Base-by-base conservation (phyloP, 2,329 filamentous ascomycete species). In the Monosporascus sp. region DNA sequence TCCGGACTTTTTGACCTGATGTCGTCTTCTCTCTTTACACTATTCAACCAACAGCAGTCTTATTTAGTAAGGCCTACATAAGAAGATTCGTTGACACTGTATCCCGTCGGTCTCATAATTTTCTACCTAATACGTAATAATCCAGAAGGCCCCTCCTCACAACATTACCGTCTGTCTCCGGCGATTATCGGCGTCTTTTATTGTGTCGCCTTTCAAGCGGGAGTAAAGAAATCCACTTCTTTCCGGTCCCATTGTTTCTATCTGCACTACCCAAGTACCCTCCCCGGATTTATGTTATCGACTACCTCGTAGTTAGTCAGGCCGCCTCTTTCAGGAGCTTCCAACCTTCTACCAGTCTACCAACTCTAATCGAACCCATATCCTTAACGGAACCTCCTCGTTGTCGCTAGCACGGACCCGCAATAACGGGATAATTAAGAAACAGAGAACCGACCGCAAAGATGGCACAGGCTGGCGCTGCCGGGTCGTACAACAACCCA, bases 401-500 rank as follows among this genome's bases (percentile, higher is more conserved):
- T 24, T 20, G 38, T 20, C 17, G 18, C 54, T 42, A 41, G 47
- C 18, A 49, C 25, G 41, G 49, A 42, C 31, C 31, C 25, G 34
- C 36, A 8, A 50, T 31, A 27, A 51, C 31, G 48, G 47, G 48
- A 24, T 25, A 34, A 44, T 39, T 15, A 22, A 22, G 37, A 51
- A 52, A 41, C 37, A 39, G 47, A 47, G 47, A 47, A 48, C 25
- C 51, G 49, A 46, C 59, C 57, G 65, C 68, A 73, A 83, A 70
- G 70, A 96, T 96, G 92, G 89, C 92, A 73, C 85, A 90, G 75
- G 77, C 84, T 65, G 74, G 71, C 65, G 73, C 78, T 57, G 86
- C 85, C 68, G 89, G 88, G 73, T 90, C 89, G 60, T 99, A 97
- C 81, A 97, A 95, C 73, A 97, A 97, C 80, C 94, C 94, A 67